Conservation (phyloP, 768 basidiomycete species). For the Hemileccinum impolitum region DNA sequence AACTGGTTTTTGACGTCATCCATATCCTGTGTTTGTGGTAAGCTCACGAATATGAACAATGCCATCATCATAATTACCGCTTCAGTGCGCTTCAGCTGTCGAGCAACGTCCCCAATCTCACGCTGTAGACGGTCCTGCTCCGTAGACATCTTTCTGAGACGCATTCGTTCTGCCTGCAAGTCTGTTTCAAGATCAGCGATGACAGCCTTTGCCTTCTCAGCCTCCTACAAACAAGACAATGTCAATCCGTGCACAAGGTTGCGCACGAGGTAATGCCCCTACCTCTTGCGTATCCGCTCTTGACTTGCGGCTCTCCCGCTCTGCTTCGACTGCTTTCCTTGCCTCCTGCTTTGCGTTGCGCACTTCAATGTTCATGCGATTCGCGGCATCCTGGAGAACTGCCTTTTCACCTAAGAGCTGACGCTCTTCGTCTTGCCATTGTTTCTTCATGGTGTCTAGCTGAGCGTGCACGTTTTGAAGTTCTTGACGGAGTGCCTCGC, state of each 20-base stretch:
- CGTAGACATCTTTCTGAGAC: constrained; percentile 56
- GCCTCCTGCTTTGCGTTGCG: constrained; percentile 56
- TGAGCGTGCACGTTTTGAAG: constrained; percentile 61
- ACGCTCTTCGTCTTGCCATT: constrained; percentile 68
- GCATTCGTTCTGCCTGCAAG: constrained; percentile 66
- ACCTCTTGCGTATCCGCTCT: constrained; percentile 55
- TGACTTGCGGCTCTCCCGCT: constrained; percentile 46
- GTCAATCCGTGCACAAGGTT: constrained; percentile 3
- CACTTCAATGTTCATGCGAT: constrained; percentile 60
- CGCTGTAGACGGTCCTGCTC: constrained; percentile 63
- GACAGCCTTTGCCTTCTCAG: constrained; percentile 60
- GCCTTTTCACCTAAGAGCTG: constrained; percentile 68
- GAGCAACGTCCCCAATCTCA: constrained; percentile 61
- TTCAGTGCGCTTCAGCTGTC: constrained; percentile 69
- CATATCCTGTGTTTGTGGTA: constrained; percentile 58
- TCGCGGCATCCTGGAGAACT: constrained; percentile 67
- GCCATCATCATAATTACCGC: constrained; percentile 40
- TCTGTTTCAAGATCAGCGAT: constrained; percentile 70
- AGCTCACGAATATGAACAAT: neutral
- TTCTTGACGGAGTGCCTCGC: constrained; percentile 59
- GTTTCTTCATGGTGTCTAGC: constrained; percentile 58
- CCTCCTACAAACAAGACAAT: constrained; percentile 46
- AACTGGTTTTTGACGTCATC: constrained; percentile 69
- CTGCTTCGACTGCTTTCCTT: constrained; percentile 50
- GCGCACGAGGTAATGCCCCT: constrained; percentile 13